phyloP scores from a whole-genome alignment of 768 basidiomycete species.

The Suillus clintonianus region DNA sequence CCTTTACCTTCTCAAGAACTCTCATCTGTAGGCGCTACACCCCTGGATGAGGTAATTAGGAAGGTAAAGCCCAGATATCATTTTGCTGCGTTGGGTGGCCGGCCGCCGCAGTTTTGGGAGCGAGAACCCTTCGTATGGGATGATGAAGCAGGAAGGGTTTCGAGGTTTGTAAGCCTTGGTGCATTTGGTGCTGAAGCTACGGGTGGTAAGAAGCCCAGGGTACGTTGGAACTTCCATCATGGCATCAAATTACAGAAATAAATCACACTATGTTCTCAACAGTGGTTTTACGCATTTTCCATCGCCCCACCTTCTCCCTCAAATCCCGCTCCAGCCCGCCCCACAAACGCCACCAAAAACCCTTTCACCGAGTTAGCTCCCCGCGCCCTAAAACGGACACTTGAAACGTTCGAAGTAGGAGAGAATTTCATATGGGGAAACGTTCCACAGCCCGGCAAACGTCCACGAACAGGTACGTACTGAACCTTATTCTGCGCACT shows the following conservation, averaged over 20 bases:
- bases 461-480: slow-evolving; percentile 53
- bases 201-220: slow-evolving; percentile 78
- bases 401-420: slow-evolving; percentile 45
- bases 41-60: slow-evolving; percentile 65
- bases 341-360: slow-evolving; percentile 69
- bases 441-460: slow-evolving; percentile 57
- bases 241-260: not conserved
- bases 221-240: slow-evolving; percentile 37
- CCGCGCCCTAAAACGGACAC: slow-evolving; percentile 52
- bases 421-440: slow-evolving; percentile 75
- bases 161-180: slow-evolving; percentile 82
- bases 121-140: slow-evolving; percentile 90
- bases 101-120: slow-evolving; percentile 89
- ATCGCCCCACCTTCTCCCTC: slow-evolving; percentile 58
- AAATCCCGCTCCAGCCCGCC: slow-evolving; percentile 41
- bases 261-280: not conserved
- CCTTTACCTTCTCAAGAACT: slow-evolving; percentile 48
- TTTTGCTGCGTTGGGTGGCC: slow-evolving; percentile 67
- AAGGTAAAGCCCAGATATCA: slow-evolving; percentile 85
- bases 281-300: slow-evolving; percentile 99
- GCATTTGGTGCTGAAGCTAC: slow-evolving; percentile 72
- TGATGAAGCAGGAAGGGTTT: slow-evolving; percentile 63
- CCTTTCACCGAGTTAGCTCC: slow-evolving; percentile 54
- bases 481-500: not conserved
- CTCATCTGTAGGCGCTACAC: slow-evolving; percentile 46